Conservation (phyloP, 148 eudicot genomes). For the Pharnaceum exiguum region DNA sequence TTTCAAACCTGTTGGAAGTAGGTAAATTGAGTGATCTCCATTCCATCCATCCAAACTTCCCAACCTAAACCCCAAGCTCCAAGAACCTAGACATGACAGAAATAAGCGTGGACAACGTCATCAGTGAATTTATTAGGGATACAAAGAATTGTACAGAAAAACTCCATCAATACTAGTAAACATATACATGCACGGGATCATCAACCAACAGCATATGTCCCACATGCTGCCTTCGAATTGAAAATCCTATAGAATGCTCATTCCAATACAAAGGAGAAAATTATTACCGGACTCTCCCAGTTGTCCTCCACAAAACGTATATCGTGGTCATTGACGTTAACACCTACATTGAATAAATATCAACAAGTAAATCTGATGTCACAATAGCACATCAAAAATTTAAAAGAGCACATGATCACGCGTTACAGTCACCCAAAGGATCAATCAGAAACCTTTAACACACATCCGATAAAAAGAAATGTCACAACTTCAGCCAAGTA, state of each 20-base stretch:
- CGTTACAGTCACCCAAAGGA: neutral
- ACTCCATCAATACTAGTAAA: neutral
- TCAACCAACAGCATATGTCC: neutral
- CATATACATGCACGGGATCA: neutral
- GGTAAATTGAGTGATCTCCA: constrained; percentile 98
- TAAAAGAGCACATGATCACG: neutral
- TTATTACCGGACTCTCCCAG: constrained; percentile 98
- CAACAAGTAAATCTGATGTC: neutral
- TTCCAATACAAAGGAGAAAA: neutral
- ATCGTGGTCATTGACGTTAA: constrained; percentile 89
- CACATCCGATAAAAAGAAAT: neutral
- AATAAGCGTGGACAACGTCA: constrained; percentile 11
- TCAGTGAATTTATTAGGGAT: neutral
- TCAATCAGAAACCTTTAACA: neutral
- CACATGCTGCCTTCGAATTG: neutral
- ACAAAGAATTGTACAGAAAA: neutral
- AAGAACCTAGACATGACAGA: constrained; percentile 60
- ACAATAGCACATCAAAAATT: neutral
- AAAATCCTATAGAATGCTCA: neutral
- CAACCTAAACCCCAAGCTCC: constrained; percentile 99
- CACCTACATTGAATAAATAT: constrained; percentile 48
- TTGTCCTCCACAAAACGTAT: constrained; percentile 99
- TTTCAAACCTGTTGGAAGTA: constrained; percentile 92
- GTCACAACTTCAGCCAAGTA: neutral
- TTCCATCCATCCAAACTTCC: constrained; percentile 99